Base-by-base conservation (phyloP, 192 early-diverging fungal species). In the Thamnidium elegans region DNA sequence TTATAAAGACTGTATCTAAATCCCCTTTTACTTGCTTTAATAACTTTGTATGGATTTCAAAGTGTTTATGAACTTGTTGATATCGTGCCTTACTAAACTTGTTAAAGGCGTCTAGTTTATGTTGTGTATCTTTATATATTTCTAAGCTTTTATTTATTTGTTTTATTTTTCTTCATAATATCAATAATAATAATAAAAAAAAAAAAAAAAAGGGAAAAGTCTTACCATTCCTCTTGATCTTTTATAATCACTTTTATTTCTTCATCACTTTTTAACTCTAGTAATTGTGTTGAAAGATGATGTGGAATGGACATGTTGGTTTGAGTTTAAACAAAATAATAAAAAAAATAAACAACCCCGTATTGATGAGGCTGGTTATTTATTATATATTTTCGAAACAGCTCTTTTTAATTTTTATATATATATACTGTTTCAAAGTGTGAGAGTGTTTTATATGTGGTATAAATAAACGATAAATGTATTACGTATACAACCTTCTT, bases 21-120 rank as follows among this genome's bases (percentile, higher is more conserved):
- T 87, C 86, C 1, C 63, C 46, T 56, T 83, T 82, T 14, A 87
- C 76, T 50, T 83, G 77, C 58, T 76, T 78, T 30, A 87, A 66
- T 60, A 84, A 69, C 20, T 72, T 75, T 36, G 79, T 81, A 50
- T 87, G 80, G 1, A 76, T 45, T 21, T 87, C 85, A 34, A 87
- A 75, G 43, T 80, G 74, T 15, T 69, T 73, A 20, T 80, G 73
- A 13, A 80, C 68, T 34, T 80, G 71, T 15, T 78, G 70, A 70
- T 78, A 87, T 10, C 84, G 80, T 43, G 70, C 61, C 0, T 80
- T 76, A 17, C 81, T 80, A 66, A 85, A 87, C 30, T 82, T 73
- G 58, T 87, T 87, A 66, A 85, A 76, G 0, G 83, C 73, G 7
- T 68, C 58, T 2, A 87, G 50, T 17, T 67, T 65, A 7, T 65